Evolutionary conservation across 352 stramenopile species (phyloP).

Genomic region (Thraustochytrium sp.): DNA sequence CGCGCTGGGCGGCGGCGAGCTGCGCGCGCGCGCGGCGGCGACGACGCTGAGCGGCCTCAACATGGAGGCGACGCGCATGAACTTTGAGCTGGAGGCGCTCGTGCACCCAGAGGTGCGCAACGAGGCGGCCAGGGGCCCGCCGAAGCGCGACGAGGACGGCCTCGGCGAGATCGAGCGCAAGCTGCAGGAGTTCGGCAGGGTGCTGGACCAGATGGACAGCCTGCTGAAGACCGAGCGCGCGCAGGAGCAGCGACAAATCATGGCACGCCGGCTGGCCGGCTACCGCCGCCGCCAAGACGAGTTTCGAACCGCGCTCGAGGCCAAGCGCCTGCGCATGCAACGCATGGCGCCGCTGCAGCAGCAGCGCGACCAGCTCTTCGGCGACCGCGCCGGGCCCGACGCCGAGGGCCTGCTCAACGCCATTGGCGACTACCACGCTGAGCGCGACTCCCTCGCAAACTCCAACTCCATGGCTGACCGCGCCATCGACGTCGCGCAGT

Average conservation of each 20-base stretch:
- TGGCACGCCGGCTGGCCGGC: neutral
- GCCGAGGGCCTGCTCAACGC: neutral
- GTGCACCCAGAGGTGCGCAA: slow-evolving; percentile 12
- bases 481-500: neutral
- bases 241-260: neutral
- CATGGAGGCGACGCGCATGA: neutral
- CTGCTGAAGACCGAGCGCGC: neutral
- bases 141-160: slow-evolving; percentile 15
- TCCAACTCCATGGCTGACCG: neutral
- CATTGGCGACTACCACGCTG: slow-evolving; percentile 4
- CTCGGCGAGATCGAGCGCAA: slow-evolving; percentile 18
- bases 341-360: neutral
- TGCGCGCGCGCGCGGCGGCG: neutral
- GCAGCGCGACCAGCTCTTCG: slow-evolving; percentile 19
- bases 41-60: slow-evolving; percentile 16
- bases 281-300: neutral
- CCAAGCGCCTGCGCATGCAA: neutral
- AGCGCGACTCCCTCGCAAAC: neutral
- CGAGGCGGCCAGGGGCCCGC: neutral
- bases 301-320: neutral
- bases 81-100: slow-evolving; percentile 35
- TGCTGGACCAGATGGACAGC: slow-evolving; percentile 12
- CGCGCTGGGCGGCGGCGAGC: no score
- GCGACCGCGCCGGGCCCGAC: neutral
- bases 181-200: neutral